Conservation (phyloP, 306 rosid genomes). For the Fragaria iinumae region DNA sequence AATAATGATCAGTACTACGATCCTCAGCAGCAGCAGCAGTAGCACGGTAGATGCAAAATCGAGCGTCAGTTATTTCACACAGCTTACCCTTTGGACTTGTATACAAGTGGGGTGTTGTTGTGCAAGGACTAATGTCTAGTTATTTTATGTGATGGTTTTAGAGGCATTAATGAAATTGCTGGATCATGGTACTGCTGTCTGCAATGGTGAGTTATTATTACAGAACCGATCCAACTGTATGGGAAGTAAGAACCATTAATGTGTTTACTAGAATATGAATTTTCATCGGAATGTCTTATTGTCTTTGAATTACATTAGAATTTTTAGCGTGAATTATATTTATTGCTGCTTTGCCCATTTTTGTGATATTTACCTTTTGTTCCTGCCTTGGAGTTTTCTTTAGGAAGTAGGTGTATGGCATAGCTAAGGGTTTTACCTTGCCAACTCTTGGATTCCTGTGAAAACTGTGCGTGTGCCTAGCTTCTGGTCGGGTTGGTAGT, state of each 20-base stretch:
- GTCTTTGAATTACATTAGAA: neutral
- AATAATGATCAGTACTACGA: slow-evolving; percentile 51
- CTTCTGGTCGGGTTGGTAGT: neutral
- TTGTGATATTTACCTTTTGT: neutral
- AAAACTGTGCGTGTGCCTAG: neutral
- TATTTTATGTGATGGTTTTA: slow-evolving; percentile 25
- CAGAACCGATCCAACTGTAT: neutral
- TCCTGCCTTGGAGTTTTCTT: neutral
- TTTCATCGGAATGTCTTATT: neutral
- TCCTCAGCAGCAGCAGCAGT: slow-evolving; percentile 41
- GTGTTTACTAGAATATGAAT: slow-evolving; percentile 2
- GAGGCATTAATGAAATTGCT: slow-evolving; percentile 20
- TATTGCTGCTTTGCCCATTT: neutral
- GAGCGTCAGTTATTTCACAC: slow-evolving; percentile 25
- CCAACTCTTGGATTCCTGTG: neutral
- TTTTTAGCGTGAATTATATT: slow-evolving; percentile 8
- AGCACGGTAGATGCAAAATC: slow-evolving; percentile 23
- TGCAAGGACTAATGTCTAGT: slow-evolving; percentile 29
- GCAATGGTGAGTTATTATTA: slow-evolving; percentile 13
- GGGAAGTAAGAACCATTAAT: slow-evolving; percentile 11
- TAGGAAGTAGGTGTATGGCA: slow-evolving; percentile 2
- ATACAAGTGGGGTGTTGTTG: slow-evolving; percentile 45
- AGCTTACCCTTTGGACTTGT: slow-evolving; percentile 32
- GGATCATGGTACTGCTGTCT: slow-evolving; percentile 3
- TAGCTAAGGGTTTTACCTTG: neutral